These are phyloP conservation scores for Cicer chorassanicum DNA, from an alignment of 306 rosid species.

Conservation along the genomic window DNA sequence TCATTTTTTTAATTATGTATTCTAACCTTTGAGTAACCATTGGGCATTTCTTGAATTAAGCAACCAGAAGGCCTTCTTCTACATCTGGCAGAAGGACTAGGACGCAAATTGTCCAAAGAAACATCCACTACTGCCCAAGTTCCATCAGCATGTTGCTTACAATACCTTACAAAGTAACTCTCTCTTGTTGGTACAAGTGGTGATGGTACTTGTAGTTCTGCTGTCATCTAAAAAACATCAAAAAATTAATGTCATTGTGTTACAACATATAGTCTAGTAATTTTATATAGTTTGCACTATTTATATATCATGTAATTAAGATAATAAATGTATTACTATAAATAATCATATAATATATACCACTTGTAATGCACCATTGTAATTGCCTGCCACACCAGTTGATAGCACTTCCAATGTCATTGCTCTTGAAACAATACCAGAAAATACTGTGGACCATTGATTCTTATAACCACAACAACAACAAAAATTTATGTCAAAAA, in stretches of 20 bases:
- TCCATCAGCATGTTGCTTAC: slow-evolving; percentile 88
- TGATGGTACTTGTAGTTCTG: slow-evolving; percentile 94
- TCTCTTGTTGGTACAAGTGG: slow-evolving; percentile 93
- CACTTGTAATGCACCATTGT: slow-evolving; percentile 98
- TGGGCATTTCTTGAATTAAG: slow-evolving; percentile 96
- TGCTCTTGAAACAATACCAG: slow-evolving; percentile 93
- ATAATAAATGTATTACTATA: neutral
- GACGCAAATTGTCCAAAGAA: slow-evolving; percentile 83
- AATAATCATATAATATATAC: slow-evolving; percentile 43
- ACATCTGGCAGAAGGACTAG: slow-evolving; percentile 67
- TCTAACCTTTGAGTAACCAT: slow-evolving; percentile 91
- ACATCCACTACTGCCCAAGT: slow-evolving; percentile 97
- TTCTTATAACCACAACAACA: slow-evolving; percentile 46
- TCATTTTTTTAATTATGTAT: neutral
- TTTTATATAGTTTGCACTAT: neutral
- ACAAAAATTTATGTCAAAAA: neutral
- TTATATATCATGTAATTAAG: neutral
- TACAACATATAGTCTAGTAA: no score
- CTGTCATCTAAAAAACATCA: slow-evolving; percentile 69
- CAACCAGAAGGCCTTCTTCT: slow-evolving; percentile 96
- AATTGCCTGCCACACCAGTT: slow-evolving; percentile 96
- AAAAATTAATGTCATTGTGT: no score
- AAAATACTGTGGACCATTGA: slow-evolving; percentile 90
- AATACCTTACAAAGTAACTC: slow-evolving; percentile 92
- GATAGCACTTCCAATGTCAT: slow-evolving; percentile 87